Evolutionary conservation across 805 yeast species (phyloP), one percentile per base, ranked within the genome.

Genomic region (Wickerhamomyces kurtzmanii): DNA sequence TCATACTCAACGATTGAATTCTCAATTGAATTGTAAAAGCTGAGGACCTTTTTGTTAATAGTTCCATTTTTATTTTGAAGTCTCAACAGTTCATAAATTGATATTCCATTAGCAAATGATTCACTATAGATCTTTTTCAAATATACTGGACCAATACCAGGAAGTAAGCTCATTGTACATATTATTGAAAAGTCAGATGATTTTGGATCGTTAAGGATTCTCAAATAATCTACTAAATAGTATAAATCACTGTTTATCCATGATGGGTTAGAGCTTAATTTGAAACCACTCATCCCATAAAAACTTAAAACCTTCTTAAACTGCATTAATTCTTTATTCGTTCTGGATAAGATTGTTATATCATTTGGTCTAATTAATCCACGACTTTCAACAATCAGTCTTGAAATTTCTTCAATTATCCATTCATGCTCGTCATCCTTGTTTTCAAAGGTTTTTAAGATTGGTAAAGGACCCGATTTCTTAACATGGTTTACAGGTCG

Each of bases 301-400:
- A 40, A 37, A 10, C 53, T 50, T 15, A 76, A 49, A 17, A 54
- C 46, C 12, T 49, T 51, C 17, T 51, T 52, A 1, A 71, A 45
- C 0, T 48, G 37, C 9, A 60, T 57, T 6, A 75, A 43, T 27
- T 70, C 72, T 11, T 49, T 49, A 40, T 78, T 77, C 0, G 78
- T 60, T 28, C 69, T 53, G 0, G 74, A 56, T 17, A 78, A 42
- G 4, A 78, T 49, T 0, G 71, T 66, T 41, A 77, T 59, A 43
- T 78, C 78, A 6, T 54, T 48, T 1, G 60, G 63, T 16, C 52
- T 49, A 12, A 71, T 47, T 4, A 43, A 31, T 0, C 68, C 69
- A 7, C 63, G 55, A 40, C 68, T 64, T 12, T 54, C 45, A 4
- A 51, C 37, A 0, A 63, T 45, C 6, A 72, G 34, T 20, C 70